These are phyloP conservation scores for Phaseolus lunatus DNA, from an alignment of 306 rosid species.

Conservation along the genomic window DNA sequence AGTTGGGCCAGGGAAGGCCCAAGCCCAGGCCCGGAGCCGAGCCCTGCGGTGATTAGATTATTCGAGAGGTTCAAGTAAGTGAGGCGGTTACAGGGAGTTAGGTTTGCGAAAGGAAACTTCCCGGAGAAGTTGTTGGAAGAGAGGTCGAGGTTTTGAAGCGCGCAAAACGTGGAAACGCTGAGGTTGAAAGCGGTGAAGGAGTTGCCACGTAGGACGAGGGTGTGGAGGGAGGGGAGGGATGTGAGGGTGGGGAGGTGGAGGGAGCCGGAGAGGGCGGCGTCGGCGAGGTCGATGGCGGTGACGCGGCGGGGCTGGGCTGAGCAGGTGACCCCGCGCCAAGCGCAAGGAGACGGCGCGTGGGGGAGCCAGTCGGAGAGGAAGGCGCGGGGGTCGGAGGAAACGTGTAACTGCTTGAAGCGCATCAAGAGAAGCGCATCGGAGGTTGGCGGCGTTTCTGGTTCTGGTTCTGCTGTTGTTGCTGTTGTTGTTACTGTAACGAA, in stretches of 20 bases:
- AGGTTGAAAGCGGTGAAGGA: slow-evolving; percentile 54
- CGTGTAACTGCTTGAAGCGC: slow-evolving; percentile 55
- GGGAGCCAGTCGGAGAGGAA: slow-evolving; percentile 59
- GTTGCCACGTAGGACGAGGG: slow-evolving; percentile 53
- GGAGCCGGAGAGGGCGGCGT: slow-evolving; percentile 60
- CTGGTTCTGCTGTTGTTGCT: neutral
- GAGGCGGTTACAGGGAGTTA: slow-evolving; percentile 48
- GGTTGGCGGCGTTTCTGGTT: neutral
- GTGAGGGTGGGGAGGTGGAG: slow-evolving; percentile 58
- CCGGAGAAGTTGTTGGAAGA: slow-evolving; percentile 67
- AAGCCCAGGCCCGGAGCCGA: neutral
- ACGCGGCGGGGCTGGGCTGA: slow-evolving; percentile 46
- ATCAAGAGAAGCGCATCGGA: slow-evolving; percentile 39
- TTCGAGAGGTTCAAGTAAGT: slow-evolving; percentile 55
- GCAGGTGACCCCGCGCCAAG: slow-evolving; percentile 67
- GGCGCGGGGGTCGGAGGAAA: slow-evolving; percentile 62
- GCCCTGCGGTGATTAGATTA: slow-evolving; percentile 50
- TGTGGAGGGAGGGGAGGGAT: slow-evolving; percentile 52
- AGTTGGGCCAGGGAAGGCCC: slow-evolving; percentile 49
- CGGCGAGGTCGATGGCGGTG: slow-evolving; percentile 55
- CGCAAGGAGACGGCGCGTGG: slow-evolving; percentile 46
- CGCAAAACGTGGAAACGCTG: slow-evolving; percentile 43
- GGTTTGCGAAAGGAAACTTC: slow-evolving; percentile 39
- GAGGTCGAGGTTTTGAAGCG: slow-evolving; percentile 59
- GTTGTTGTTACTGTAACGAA: slow-evolving; percentile 13